phyloP scores from a whole-genome alignment of 176 grass and related monocot genomes.

The Triticum monococcum region DNA sequence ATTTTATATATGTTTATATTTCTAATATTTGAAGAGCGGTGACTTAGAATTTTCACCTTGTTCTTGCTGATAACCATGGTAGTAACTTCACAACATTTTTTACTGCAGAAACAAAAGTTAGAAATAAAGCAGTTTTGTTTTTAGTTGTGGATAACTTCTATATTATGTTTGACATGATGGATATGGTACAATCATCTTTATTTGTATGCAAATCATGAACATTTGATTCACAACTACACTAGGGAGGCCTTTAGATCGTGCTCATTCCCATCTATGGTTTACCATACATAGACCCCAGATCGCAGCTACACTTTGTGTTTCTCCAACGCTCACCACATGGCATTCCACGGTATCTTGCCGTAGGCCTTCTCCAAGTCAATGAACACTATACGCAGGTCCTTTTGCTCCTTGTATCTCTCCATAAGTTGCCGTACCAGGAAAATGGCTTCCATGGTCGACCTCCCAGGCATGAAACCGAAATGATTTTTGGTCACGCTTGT shows the following conservation, averaged over 20 bases:
- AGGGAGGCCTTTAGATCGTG: not conserved
- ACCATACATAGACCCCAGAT: not conserved
- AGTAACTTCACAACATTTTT: not conserved
- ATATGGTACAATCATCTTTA: not conserved
- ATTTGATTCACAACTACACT: not conserved
- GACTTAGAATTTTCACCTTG: not conserved
- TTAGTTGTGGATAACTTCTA: not conserved
- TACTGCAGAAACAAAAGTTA: not conserved
- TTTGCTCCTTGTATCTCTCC: too few species aligned
- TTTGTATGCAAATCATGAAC: not conserved
- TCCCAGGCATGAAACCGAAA: too few species aligned
- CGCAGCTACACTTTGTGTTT: too few species aligned
- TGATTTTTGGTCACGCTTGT: too few species aligned
- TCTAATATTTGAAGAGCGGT: not conserved
- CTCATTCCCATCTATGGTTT: not conserved
- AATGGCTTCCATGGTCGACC: too few species aligned
- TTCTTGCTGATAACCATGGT: not conserved
- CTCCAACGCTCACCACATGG: too few species aligned
- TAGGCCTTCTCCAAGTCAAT: too few species aligned
- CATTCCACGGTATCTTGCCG: too few species aligned
- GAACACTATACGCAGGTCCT: too few species aligned
- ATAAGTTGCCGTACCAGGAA: too few species aligned
- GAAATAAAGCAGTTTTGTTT: not conserved
- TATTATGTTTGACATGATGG: slow-evolving; percentile 3
- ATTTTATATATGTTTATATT: not conserved